These are phyloP conservation scores for Cystobasidiaceae sp. DNA, from an alignment of 1,284 basidiomycete species.

Conservation along the genomic window DNA sequence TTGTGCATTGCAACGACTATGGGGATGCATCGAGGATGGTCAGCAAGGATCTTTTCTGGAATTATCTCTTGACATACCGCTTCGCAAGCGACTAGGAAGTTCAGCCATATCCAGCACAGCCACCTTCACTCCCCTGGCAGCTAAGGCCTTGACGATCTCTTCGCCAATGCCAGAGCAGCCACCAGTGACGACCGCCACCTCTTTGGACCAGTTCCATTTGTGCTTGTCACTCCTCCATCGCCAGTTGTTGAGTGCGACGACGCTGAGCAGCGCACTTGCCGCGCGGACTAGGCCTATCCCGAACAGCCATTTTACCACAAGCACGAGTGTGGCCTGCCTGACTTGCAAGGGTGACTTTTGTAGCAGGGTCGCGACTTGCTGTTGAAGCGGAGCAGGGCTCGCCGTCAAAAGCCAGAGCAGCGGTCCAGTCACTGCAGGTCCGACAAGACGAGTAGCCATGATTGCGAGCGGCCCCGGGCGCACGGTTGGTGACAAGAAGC, in stretches of 20 bases:
- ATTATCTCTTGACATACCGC: not conserved
- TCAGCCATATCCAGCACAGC: conserved; percentile 71
- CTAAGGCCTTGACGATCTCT: conserved; percentile 72
- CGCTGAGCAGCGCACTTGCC: not conserved
- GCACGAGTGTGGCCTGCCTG: no score
- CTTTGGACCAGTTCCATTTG: conserved; percentile 5
- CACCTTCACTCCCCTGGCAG: conserved; percentile 72
- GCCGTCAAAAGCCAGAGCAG: no score
- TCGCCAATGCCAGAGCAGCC: conserved; percentile 84
- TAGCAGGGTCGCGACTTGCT: no score
- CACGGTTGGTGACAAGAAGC: no score
- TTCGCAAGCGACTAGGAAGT: not conserved
- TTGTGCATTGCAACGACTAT: no score
- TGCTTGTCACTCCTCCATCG: not conserved
- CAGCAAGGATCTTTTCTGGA: not conserved
- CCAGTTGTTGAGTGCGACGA: conserved; percentile 1
- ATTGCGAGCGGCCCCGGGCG: no score
- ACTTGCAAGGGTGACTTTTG: no score
- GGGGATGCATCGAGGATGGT: not conserved
- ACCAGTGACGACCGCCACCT: conserved; percentile 43
- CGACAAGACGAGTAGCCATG: no score
- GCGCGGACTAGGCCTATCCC: not conserved
- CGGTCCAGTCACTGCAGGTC: no score
- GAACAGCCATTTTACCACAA: not conserved
- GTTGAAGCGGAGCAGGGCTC: no score